These are phyloP conservation scores for Ceratocystis variospora DNA, from an alignment of 2,329 filamentous ascomycete species.

Conservation along the genomic window DNA sequence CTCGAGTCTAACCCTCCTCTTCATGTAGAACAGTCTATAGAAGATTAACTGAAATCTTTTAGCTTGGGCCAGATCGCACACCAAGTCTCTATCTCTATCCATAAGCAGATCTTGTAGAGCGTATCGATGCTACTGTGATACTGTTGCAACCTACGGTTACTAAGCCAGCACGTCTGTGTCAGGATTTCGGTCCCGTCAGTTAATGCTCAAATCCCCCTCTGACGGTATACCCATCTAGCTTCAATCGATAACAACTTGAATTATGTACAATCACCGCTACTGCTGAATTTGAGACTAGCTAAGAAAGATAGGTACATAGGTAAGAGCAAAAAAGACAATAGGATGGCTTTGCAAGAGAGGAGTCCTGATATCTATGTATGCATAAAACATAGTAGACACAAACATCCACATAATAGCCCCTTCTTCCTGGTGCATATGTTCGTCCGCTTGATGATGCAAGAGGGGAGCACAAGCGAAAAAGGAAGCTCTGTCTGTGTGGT, in stretches of 20 bases:
- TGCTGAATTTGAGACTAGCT: not conserved
- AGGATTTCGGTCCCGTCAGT: no score
- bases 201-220: no score
- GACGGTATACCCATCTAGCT: no score
- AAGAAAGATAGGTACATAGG: not conserved
- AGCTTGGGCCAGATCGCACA: not conserved
- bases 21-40: no score
- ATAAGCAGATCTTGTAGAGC: not conserved
- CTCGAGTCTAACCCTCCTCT: no score
- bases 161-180: no score
- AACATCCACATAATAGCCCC: not conserved
- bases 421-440: not conserved
- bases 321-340: not conserved
- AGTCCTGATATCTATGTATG: not conserved
- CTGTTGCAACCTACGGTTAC: not conserved
- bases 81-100: not conserved
- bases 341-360: not conserved
- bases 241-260: no score
- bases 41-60: not conserved
- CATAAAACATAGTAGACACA: not conserved
- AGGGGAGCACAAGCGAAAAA: not conserved
- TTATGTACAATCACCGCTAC: not conserved
- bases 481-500: conserved; percentile 2
- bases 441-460: not conserved
- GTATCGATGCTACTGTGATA: not conserved